Evolutionary conservation across 352 stramenopile genomes (phyloP), one percentile per base, ranked within the genome.

Genomic region (Pythium myriotylum): DNA sequence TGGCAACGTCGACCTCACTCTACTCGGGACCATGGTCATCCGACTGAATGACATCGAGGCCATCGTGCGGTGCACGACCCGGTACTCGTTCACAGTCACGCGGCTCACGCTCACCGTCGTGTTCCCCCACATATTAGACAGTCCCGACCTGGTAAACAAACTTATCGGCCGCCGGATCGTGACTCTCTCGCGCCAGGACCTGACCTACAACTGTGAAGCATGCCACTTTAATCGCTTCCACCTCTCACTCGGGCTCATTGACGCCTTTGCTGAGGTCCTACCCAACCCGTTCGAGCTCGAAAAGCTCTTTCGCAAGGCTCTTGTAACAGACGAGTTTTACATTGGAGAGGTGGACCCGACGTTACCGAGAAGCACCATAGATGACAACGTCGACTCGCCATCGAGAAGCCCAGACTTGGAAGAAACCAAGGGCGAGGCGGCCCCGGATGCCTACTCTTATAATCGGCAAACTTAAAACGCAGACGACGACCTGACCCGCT

Each of bases 81-180:
- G 19, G 4, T 40, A 33, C 39, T 40, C 20, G 4, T 6, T n/a
- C 4, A 59, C 37, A 23, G 50, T 59, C 22, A 37, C 52, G 22
- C 35, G n/a, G 7, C 24, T 37, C 52, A 39, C 52, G 8, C 39
- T 59, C 2, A 24, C 39, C 3, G 20, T 40, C 19, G 22, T 59
- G 22, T 59, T 59, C 52, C 52, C 52, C 10, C 52, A 59, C 39
- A 27, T 49, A 8, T 19, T 49, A 7, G 19, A 49, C 19, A 32
- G 19, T 14, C 13, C 4, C 10, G 19, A n/a, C 17, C 3, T 49
- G 42, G 20, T 29, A 8, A 24, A 16, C 19, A 23, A 23, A 12
- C 42, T 49, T 1, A 19, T 27, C 8, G 20, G 42, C 42, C 17
- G 23, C 7, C 19, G 1, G 8, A 6, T 49, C 6, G 1, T 16